These are phyloP conservation scores for Hypoxylon lienhwacheense DNA, from an alignment of 495 filamentous ascomycete species.

Conservation along the genomic window DNA sequence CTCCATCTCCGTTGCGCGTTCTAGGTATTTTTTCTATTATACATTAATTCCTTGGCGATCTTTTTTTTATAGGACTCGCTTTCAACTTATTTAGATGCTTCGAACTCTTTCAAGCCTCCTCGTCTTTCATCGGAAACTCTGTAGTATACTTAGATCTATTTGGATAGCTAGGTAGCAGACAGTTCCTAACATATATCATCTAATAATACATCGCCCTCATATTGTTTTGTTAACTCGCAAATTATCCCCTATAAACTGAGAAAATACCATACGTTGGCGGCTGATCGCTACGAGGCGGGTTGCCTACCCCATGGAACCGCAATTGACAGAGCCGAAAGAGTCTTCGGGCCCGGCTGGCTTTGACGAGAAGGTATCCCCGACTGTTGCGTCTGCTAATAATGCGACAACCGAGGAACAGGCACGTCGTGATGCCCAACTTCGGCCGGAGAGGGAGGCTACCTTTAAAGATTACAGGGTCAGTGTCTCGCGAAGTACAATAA, in stretches of 20 bases:
- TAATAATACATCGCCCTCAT: no score
- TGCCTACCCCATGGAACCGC: conserved; percentile 14
- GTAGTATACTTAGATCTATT: no score
- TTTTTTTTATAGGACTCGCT: no score
- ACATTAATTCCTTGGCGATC: no score
- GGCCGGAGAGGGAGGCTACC: conserved; percentile 48
- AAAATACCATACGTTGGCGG: not conserved
- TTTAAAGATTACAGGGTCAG: conserved; percentile 45
- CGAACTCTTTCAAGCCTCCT: no score
- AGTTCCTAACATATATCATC: no score
- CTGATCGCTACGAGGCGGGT: conserved; percentile 1
- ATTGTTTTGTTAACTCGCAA: no score
- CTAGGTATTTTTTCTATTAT: no score
- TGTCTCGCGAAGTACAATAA: not conserved
- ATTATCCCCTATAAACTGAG: not conserved
- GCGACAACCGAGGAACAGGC: conserved; percentile 30
- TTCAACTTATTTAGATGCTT: not conserved
- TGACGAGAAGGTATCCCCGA: conserved; percentile 18
- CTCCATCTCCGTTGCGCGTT: conserved; percentile 15
- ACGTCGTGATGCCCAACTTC: conserved; percentile 34
- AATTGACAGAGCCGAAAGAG: conserved; percentile 20
- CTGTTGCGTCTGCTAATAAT: not conserved
- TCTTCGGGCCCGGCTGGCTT: conserved; percentile 1
- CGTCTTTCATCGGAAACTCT: no score
- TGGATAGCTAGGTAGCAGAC: no score